Evolutionary conservation across 306 rosid genomes (phyloP).

Genomic region (Cotoneaster glaucophyllus): DNA sequence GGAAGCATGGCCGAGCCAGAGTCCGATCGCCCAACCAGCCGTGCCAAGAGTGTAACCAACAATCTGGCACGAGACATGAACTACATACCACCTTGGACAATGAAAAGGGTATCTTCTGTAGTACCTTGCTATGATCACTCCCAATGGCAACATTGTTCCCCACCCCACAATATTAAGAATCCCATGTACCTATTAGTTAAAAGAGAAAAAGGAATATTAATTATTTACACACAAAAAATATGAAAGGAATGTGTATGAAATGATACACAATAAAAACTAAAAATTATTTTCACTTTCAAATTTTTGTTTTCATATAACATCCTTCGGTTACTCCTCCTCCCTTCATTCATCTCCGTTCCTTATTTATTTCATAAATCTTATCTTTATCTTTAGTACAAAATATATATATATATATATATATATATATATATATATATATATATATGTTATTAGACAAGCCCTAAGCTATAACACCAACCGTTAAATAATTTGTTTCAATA

Average conservation of each 20-base stretch:
- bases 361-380: no score
- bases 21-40: slow-evolving; percentile 57
- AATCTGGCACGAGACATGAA: slow-evolving; percentile 42
- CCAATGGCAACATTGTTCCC: slow-evolving; percentile 67
- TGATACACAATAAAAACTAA: no score
- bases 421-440: no score
- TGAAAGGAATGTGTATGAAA: background rate
- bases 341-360: no score
- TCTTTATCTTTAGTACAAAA: no score
- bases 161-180: slow-evolving; percentile 70
- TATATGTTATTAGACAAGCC: no score
- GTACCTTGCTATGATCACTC: slow-evolving; percentile 64
- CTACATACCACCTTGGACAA: background rate
- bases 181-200: slow-evolving; percentile 58
- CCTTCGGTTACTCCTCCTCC: no score
- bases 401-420: no score
- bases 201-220: no score
- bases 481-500: background rate
- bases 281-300: background rate
- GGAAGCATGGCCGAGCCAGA: slow-evolving; percentile 66
- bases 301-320: no score
- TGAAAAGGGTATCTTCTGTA: slow-evolving; percentile 29
- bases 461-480: background rate
- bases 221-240: no score
- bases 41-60: slow-evolving; percentile 49